Conservation (phyloP, 352 stramenopile genomes). For the Bremia lactucae region DNA sequence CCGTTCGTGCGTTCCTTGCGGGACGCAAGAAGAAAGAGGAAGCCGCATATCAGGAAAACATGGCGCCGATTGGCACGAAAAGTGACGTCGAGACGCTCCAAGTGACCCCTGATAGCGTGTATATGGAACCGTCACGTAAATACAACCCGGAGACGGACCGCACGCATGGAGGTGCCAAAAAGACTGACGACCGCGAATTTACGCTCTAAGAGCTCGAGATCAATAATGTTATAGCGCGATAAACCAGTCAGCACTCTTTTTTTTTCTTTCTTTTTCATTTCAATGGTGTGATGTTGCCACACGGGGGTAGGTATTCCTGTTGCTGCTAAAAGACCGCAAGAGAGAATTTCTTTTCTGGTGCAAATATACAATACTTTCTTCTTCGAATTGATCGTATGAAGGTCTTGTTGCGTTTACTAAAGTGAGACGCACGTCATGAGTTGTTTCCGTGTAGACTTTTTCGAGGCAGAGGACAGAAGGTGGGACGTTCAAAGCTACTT, state of each 20-base stretch:
- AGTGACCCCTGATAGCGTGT: slow-evolving; percentile 20
- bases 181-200: slow-evolving; percentile 29
- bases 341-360: too few species aligned
- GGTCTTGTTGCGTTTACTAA: slow-evolving; percentile 2
- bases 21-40: slow-evolving; percentile 29
- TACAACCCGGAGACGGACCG: slow-evolving; percentile 19
- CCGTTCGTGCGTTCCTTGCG: slow-evolving; percentile 33
- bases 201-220: slow-evolving; percentile 15
- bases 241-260: slow-evolving; percentile 12
- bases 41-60: slow-evolving; percentile 4
- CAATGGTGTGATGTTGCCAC: slow-evolving; percentile 1
- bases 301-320: too few species aligned
- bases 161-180: slow-evolving; percentile 6
- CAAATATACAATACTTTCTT: slow-evolving; percentile 6
- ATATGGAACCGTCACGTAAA: slow-evolving; percentile 16
- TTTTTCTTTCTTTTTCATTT: slow-evolving; percentile 2
- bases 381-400: slow-evolving; percentile 3
- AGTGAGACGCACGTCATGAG: background rate
- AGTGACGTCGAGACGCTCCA: slow-evolving; percentile 28
- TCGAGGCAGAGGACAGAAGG: too few species aligned
- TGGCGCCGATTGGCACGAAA: slow-evolving; percentile 10
- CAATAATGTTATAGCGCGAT: slow-evolving; percentile 20
- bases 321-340: too few species aligned
- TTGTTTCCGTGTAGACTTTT: too few species aligned
- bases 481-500: too few species aligned